Evolutionary conservation across 257 asterid genomes (phyloP).

Genomic region (Parsonsia alboflavescens): DNA sequence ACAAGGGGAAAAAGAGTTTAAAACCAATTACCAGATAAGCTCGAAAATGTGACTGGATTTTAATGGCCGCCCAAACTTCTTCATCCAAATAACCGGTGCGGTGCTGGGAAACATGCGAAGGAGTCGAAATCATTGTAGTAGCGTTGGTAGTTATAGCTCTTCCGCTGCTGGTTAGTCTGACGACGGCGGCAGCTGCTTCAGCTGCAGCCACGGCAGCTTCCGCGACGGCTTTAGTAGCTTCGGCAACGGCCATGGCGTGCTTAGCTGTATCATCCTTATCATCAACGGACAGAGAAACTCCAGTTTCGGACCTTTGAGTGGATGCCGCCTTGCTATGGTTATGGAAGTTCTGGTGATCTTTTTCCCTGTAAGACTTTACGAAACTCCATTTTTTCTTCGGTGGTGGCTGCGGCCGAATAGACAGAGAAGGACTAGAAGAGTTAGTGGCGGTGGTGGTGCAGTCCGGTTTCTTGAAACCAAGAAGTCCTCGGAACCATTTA

Average conservation of each 20-base stretch:
- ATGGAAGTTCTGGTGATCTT: slow-evolving; percentile 12
- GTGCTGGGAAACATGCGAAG: slow-evolving; percentile 18
- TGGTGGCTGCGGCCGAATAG: slow-evolving; percentile 3
- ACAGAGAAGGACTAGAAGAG: too few species aligned
- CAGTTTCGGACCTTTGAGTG: not conserved
- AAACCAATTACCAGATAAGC: slow-evolving; percentile 45
- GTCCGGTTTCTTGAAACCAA: slow-evolving; percentile 56
- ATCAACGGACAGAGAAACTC: not conserved
- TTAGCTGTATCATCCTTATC: slow-evolving; percentile 36
- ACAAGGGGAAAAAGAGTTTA: not conserved
- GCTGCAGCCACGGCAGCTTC: slow-evolving; percentile 31
- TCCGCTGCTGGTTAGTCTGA: slow-evolving; percentile 54
- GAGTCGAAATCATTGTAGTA: slow-evolving; percentile 3
- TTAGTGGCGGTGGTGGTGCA: not conserved
- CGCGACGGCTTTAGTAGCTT: slow-evolving; percentile 23
- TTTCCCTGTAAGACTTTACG: slow-evolving; percentile 37
- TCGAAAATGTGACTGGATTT: slow-evolving; percentile 45
- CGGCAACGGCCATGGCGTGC: slow-evolving; percentile 25
- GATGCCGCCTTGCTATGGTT: not conserved
- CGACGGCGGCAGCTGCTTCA: slow-evolving; percentile 40
- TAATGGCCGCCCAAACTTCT: slow-evolving; percentile 33
- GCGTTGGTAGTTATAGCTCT: slow-evolving; percentile 16
- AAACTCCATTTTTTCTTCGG: slow-evolving; percentile 68
- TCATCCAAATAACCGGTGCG: slow-evolving; percentile 13
- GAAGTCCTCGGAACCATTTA: slow-evolving; percentile 71